phyloP scores from a whole-genome alignment of 148 eudicot genomes.

The Arbutus unedo region DNA sequence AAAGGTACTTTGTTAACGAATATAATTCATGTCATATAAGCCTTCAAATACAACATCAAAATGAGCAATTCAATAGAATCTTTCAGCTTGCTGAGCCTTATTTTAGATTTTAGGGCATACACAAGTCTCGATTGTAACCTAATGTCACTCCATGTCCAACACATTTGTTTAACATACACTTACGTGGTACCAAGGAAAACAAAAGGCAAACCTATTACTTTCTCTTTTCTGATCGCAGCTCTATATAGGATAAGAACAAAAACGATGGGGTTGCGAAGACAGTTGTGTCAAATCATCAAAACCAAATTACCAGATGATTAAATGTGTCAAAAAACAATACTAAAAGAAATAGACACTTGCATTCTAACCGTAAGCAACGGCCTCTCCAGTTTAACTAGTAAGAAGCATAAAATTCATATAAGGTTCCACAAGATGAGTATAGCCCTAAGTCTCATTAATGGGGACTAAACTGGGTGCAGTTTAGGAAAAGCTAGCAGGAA shows the following conservation, averaged over 20 bases:
- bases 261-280: neutral
- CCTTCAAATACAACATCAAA: neutral
- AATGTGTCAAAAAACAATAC: neutral
- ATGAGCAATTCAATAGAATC: neutral
- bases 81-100: neutral
- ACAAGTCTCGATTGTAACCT: neutral
- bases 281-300: neutral
- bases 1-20: neutral
- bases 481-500: no score
- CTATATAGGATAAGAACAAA: neutral
- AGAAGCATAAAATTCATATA: slow-evolving; percentile 10
- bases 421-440: neutral
- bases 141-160: neutral
- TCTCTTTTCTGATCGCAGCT: neutral
- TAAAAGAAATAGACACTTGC: neutral
- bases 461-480: no score
- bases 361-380: neutral
- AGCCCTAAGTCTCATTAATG: no score
- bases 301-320: neutral
- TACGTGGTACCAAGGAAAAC: neutral
- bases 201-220: neutral
- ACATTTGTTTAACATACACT: neutral
- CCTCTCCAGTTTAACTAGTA: neutral
- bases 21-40: neutral
- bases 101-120: neutral